phyloP scores from a whole-genome alignment of 495 filamentous ascomycete species.

The Penicillium coffeae region DNA sequence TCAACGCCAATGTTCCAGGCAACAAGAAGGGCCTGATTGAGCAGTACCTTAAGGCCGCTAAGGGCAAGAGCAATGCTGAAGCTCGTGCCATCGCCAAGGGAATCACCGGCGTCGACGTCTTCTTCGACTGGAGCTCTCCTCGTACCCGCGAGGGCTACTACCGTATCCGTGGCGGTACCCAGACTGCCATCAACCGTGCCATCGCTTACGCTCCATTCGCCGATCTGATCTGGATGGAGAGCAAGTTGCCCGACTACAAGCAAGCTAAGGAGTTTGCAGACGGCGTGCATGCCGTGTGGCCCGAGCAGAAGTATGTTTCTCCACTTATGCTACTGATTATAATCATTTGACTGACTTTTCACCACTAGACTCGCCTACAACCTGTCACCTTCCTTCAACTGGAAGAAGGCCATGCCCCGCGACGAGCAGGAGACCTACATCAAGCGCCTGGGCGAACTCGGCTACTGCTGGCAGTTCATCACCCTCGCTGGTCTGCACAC shows the following conservation, averaged over 20 bases:
- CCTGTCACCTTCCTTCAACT: constrained; percentile 98
- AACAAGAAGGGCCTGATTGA: constrained; percentile 64
- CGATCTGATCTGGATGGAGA: constrained; percentile 99
- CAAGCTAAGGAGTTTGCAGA: constrained; percentile 94
- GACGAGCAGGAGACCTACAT: constrained; percentile 98
- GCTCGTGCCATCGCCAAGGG: constrained; percentile 77
- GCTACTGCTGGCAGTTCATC: constrained; percentile 99
- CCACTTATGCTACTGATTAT: constrained; percentile 1
- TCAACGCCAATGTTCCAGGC: constrained; percentile 59
- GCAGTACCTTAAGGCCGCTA: constrained; percentile 59
- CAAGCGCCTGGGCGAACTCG: constrained; percentile 75
- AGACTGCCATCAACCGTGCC: constrained; percentile 87
- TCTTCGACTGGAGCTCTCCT: constrained; percentile 90
- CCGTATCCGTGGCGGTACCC: constrained; percentile 83
- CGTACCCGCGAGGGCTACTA: constrained; percentile 94
- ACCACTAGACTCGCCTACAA: constrained; percentile 79
- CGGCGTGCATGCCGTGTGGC: constrained; percentile 91
- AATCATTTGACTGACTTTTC: background rate
- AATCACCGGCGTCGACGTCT: constrained; percentile 75
- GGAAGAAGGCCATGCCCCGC: constrained; percentile 94
- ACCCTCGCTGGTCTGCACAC: constrained; percentile 97
- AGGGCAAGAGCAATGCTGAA: constrained; percentile 85
- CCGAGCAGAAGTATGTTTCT: constrained; percentile 83
- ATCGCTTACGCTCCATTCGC: constrained; percentile 90
- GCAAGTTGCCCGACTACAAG: constrained; percentile 85